phyloP scores from a whole-genome alignment of 1,284 basidiomycete genomes.

The Irpex lacteus region DNA sequence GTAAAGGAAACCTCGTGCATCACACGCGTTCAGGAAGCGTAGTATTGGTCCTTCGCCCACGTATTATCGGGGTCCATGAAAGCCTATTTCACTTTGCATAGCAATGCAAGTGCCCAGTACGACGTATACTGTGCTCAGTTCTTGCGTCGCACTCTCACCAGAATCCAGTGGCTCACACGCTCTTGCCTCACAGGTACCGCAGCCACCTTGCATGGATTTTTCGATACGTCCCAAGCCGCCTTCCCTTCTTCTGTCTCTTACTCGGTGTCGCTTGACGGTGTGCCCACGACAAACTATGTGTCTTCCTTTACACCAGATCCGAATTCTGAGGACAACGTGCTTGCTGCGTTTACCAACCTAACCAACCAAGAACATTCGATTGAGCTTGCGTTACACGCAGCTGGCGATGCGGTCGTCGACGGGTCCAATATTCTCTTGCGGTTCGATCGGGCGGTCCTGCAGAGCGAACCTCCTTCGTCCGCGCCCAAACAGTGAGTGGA shows the following conservation, averaged over 20 bases:
- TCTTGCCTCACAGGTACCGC: slow-evolving; percentile 25
- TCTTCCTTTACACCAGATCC: slow-evolving; percentile 19
- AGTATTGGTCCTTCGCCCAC: background rate
- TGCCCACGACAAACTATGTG: slow-evolving; percentile 27
- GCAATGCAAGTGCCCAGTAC: background rate
- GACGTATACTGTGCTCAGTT: background rate
- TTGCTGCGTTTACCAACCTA: slow-evolving; percentile 29
- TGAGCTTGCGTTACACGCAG: slow-evolving; percentile 24
- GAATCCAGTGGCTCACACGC: background rate
- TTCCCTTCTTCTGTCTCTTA: slow-evolving; percentile 21
- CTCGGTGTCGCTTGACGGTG: slow-evolving; percentile 26
- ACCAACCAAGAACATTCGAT: slow-evolving; percentile 26
- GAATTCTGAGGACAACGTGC: slow-evolving; percentile 23
- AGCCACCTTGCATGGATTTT: slow-evolving; percentile 26
- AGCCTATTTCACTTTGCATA: background rate
- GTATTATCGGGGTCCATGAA: background rate
- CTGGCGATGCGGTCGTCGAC: slow-evolving; percentile 4
- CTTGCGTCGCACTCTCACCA: background rate
- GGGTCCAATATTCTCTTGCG: slow-evolving; percentile 6
- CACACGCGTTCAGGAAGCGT: background rate
- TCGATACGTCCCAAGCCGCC: slow-evolving; percentile 14
- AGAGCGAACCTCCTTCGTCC: slow-evolving; percentile 7
- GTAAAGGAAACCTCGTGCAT: slow-evolving; percentile 2
- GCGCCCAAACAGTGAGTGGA: slow-evolving; percentile 7
- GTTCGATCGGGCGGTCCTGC: slow-evolving; percentile 18